Evolutionary conservation across 495 filamentous ascomycete species (phyloP).

Genomic region (Penicillium paxilli): DNA sequence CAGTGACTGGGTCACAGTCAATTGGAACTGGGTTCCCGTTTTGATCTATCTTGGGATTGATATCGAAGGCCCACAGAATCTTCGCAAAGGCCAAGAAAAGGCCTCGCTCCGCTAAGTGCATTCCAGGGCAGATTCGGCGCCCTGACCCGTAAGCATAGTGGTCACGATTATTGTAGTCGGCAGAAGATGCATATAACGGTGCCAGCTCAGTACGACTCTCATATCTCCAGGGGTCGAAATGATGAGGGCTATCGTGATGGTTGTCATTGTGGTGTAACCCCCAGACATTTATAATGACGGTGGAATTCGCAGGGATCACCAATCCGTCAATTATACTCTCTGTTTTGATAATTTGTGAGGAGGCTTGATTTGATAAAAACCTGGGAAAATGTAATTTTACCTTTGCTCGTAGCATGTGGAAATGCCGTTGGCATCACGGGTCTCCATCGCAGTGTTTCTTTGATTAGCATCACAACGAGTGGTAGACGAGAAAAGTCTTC

Average conservation of each 20-base stretch:
- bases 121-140: not conserved
- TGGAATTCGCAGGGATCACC: not conserved
- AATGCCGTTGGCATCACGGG: too few relatives aligned
- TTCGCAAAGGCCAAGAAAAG: not conserved
- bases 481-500: not conserved
- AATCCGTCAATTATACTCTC: not conserved
- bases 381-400: too few relatives aligned
- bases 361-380: too few relatives aligned
- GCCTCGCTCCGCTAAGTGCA: not conserved
- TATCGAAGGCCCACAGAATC: not conserved
- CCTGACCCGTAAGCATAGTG: not conserved
- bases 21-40: not conserved
- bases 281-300: not conserved
- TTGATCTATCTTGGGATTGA: not conserved
- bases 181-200: not conserved
- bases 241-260: not conserved
- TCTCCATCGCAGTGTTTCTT: too few relatives aligned
- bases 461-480: too few relatives aligned
- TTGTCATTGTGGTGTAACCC: not conserved
- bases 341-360: too few relatives aligned
- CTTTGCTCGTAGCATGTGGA: too few relatives aligned
- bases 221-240: not conserved
- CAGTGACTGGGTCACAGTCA: too few relatives aligned
- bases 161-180: not conserved
- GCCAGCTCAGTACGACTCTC: not conserved